Percentiles rank a stretch among this genome's conserved stretches.
Evolutionary conservation across 2,329 filamentous ascomycete species (phyloP).

Genomic region (Ascochyta viciae-villosae): DNA sequence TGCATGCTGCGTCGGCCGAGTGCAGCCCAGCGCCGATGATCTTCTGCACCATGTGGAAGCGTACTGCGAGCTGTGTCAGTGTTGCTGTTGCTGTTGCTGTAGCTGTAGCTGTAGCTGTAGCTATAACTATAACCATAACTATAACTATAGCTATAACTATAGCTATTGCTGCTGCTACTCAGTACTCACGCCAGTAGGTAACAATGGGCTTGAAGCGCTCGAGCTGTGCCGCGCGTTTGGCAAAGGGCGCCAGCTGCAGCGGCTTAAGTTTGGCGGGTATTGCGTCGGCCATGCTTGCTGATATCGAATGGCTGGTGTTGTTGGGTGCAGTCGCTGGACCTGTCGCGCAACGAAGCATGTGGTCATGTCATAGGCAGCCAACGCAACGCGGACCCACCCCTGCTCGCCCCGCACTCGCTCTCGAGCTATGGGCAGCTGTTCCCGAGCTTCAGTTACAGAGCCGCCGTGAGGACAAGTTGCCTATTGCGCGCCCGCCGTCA

Average conservation of each 20-base stretch:
- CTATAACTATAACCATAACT: too few relatives aligned
- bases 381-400: constrained; percentile 3
- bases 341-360: not conserved
- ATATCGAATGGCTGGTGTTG: not conserved
- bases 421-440: constrained; percentile 25
- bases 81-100: not conserved
- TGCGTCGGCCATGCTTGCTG: constrained; percentile 68
- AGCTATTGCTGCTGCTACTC: not conserved
- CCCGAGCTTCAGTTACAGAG: constrained; percentile 20
- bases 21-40: constrained; percentile 85
- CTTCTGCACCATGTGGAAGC: constrained; percentile 81
- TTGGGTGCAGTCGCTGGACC: not conserved
- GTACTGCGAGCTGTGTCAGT: constrained; percentile 34
- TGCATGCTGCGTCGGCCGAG: constrained; percentile 76
- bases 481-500: constrained; percentile 20
- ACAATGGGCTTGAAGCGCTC: constrained; percentile 84
- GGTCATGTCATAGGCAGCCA: constrained; percentile 17
- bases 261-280: constrained; percentile 77
- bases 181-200: constrained; percentile 87
- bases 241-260: constrained; percentile 84
- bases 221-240: constrained; percentile 82
- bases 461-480: constrained; percentile 32
- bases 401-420: constrained; percentile 27
- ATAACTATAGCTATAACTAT: too few relatives aligned
- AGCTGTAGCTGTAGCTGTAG: too few relatives aligned